Conservation (phyloP, 129 eudicot genomes). For the Logfia minima region DNA sequence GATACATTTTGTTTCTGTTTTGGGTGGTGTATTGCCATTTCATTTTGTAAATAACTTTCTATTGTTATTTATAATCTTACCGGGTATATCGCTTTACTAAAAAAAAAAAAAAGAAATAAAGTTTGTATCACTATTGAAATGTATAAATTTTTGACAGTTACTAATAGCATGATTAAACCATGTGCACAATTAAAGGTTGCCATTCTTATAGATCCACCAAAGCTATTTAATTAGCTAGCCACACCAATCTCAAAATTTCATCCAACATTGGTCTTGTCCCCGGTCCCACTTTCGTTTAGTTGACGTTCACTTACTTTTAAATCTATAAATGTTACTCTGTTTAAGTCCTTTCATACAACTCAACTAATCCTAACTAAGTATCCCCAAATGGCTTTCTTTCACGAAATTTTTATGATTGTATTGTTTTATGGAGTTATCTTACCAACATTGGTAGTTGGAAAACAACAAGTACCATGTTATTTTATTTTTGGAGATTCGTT, state of each 20-base stretch:
- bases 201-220: background rate
- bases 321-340: slow-evolving; percentile 12
- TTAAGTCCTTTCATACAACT: slow-evolving; percentile 11
- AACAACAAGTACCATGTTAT: slow-evolving; percentile 42
- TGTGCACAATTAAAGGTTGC: background rate
- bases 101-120: no score
- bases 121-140: background rate
- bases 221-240: no score
- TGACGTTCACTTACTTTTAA: slow-evolving; percentile 1
- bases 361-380: slow-evolving; percentile 1
- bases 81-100: no score
- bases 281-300: slow-evolving; percentile 5
- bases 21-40: no score
- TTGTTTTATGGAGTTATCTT: slow-evolving; percentile 15
- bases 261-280: no score
- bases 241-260: no score
- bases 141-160: no score
- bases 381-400: slow-evolving; percentile 15
- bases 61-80: no score
- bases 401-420: slow-evolving; percentile 7
- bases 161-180: no score
- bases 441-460: slow-evolving; percentile 33
- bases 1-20: no score
- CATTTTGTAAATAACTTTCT: no score
- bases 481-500: slow-evolving; percentile 45